These are phyloP conservation scores for Closterium sp. DNA, from an alignment of 139 green algal species.

Conservation along the genomic window DNA sequence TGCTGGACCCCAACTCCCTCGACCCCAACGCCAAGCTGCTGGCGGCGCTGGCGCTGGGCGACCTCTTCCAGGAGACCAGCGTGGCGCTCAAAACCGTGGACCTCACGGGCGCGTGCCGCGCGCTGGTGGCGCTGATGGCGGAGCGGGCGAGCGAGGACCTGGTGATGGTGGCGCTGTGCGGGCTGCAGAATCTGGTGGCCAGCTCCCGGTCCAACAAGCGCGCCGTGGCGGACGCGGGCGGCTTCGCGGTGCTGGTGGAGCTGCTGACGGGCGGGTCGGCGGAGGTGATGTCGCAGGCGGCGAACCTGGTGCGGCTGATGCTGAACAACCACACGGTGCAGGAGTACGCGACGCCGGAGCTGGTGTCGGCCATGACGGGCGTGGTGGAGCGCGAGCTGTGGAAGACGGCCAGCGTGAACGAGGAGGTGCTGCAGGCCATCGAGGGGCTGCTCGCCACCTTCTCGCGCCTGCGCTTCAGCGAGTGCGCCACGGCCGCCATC, in stretches of 20 bases:
- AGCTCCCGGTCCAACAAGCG: slow-evolving; percentile 30
- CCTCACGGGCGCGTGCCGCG: slow-evolving; percentile 1
- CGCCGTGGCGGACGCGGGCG: slow-evolving; percentile 30
- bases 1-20: slow-evolving; percentile 33
- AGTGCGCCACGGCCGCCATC: slow-evolving; percentile 21
- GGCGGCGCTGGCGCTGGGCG: slow-evolving; percentile 18
- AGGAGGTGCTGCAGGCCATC: slow-evolving; percentile 21
- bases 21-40: slow-evolving; percentile 24
- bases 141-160: slow-evolving; percentile 36
- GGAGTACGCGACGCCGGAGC: slow-evolving; percentile 30
- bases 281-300: neutral
- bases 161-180: slow-evolving; percentile 39
- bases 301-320: slow-evolving; percentile 19
- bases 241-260: slow-evolving; percentile 14
- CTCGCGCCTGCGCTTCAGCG: slow-evolving; percentile 10
- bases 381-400: slow-evolving; percentile 29
- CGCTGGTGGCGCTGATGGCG: slow-evolving; percentile 31
- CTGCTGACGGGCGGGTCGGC: slow-evolving; percentile 9
- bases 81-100: slow-evolving; percentile 6
- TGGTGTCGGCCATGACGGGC: slow-evolving; percentile 4
- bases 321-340: slow-evolving; percentile 29
- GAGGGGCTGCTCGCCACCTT: slow-evolving; percentile 22
- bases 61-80: slow-evolving; percentile 28
- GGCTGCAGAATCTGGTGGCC: slow-evolving; percentile 29
- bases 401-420: slow-evolving; percentile 9